Conservation (phyloP, 257 asterid genomes). For the Fraxinus pennsylvanica region DNA sequence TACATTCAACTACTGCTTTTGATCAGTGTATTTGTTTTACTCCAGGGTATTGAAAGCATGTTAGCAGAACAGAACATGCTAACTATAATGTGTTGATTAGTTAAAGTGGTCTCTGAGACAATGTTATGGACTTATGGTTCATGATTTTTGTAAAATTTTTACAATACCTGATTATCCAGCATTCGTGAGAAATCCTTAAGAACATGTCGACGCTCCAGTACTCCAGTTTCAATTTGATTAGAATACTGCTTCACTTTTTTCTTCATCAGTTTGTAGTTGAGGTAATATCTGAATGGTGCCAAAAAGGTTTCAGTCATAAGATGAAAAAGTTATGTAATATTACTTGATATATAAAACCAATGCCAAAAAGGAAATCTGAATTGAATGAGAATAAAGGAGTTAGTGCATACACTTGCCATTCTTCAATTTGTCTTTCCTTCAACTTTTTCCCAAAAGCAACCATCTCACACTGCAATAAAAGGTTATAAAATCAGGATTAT, state of each 20-base stretch:
- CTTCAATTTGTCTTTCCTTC: slow-evolving; percentile 84
- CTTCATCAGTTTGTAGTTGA: slow-evolving; percentile 97
- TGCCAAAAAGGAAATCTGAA: not conserved
- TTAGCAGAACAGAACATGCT: not conserved
- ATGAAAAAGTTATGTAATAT: not conserved
- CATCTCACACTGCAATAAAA: slow-evolving; percentile 55
- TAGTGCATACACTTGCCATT: slow-evolving; percentile 79
- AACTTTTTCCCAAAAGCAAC: slow-evolving; percentile 90
- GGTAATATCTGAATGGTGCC: slow-evolving; percentile 64
- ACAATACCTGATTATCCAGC: slow-evolving; percentile 82
- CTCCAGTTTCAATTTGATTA: slow-evolving; percentile 68
- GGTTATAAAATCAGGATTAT: slow-evolving; percentile 4
- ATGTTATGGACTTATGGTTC: not conserved
- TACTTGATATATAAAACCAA: not conserved
- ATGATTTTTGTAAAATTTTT: slow-evolving; percentile 8
- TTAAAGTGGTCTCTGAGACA: not conserved
- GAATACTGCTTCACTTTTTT: slow-evolving; percentile 78
- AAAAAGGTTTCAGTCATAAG: slow-evolving; percentile 1
- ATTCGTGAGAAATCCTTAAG: slow-evolving; percentile 93
- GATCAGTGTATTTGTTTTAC: not conserved
- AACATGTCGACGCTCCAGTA: slow-evolving; percentile 66
- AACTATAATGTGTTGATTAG: not conserved
- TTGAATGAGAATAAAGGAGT: not conserved
- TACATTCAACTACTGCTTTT: not conserved
- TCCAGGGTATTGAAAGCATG: not conserved